Percentiles rank a stretch among this genome's conserved stretches.
Evolutionary conservation across 164 flowering plant species (phyloP).

Genomic region (Chimonanthus salicifolius): DNA sequence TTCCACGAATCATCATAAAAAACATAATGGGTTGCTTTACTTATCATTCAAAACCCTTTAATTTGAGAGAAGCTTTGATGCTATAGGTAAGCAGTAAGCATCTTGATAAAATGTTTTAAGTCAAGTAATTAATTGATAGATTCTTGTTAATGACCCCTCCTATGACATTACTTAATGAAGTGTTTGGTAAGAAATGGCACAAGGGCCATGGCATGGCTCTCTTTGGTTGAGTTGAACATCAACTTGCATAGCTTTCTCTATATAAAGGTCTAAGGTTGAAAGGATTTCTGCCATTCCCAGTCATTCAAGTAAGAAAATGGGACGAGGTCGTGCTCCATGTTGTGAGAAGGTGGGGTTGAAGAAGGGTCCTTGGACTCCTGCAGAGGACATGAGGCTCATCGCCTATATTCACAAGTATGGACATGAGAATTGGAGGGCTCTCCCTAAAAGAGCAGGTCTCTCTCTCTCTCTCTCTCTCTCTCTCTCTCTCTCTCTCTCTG

Average conservation of each 20-base stretch:
- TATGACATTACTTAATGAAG: not conserved
- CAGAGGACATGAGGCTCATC: conserved; percentile 57
- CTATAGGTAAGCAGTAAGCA: not conserved
- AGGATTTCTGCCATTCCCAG: not conserved
- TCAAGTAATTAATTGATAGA: conserved; percentile 5
- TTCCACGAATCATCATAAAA: too few relatives aligned
- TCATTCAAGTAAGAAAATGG: conserved; percentile 7
- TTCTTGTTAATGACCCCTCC: not conserved
- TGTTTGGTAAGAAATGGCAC: conserved; percentile 7
- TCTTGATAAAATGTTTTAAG: conserved; percentile 4
- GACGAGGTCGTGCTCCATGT: conserved; percentile 56
- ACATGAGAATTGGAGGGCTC: conserved; percentile 74
- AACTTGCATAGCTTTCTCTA: not conserved
- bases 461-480: conserved; percentile 15
- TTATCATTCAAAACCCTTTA: not conserved
- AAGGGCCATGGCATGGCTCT: conserved; percentile 1
- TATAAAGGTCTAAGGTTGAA: not conserved
- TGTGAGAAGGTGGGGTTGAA: conserved; percentile 65
- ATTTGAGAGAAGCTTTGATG: not conserved
- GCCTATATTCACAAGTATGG: conserved; percentile 62
- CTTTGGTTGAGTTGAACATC: not conserved
- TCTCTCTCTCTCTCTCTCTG: conserved; percentile 5
- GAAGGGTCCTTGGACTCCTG: conserved; percentile 82
- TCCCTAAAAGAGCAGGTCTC: conserved; percentile 67
- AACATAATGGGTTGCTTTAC: too few relatives aligned